Evolutionary conservation across 164 flowering plant genomes (phyloP), one percentile per base, ranked within the genome.

Genomic region (Paratinospora sagittata): DNA sequence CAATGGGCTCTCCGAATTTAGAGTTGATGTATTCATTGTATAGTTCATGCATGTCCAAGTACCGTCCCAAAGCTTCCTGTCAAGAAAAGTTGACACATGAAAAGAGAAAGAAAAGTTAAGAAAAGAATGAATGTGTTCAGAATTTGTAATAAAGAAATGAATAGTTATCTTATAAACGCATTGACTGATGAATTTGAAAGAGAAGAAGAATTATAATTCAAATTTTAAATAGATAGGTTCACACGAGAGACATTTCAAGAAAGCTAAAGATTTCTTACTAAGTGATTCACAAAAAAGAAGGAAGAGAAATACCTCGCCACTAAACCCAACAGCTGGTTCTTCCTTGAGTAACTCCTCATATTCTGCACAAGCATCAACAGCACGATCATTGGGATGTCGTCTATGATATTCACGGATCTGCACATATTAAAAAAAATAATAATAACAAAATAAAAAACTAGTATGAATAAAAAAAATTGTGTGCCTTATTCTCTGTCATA

Each of bases 331-430:
- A 23, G 34, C 81, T 11, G 97, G 98, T 75, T 93, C 98, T 82
- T 96, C 97, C 76, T 96, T 93, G 61, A 91, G 91, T 39, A 88
- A 70, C 72, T 81, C 90, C 72, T 96, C 99, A 67, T 78, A 81
- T 65, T 96, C 97, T 63, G 89, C 97, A 75, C 70, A 76, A 10
- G 86, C 75, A 78, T 89, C 96, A 49, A 91, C 86, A 78, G 89
- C 88, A 37, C 88, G 91, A n/a, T 97, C 97, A 87, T 88, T 84
- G 39, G 91, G 97, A 83, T 91, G 96, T 55, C 88, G 86, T 71
- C 98, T 88, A 78, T 93, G 98, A 71, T 96, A 93, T 69, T 96
- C 99, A 47, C 98, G 95, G 75, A 93, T 96, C 99, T 93, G 85
- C 82, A 85, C 30, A 77, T 23, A 55, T 8, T 27, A 30, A 30